Evolutionary conservation across 257 asterid species (phyloP).

Genomic region (Scutellaria barbata): DNA sequence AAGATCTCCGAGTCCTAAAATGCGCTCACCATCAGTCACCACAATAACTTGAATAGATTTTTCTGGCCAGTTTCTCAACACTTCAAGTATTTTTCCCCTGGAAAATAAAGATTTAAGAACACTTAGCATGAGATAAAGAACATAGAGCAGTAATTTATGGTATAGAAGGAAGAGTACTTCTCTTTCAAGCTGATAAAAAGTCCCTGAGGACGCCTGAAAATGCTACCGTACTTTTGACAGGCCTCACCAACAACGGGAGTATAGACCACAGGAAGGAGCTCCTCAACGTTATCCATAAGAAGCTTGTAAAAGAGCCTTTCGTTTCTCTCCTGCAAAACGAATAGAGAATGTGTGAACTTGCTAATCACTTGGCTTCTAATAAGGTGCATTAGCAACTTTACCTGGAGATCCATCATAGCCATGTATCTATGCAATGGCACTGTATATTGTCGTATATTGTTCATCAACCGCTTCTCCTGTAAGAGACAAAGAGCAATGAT

Average conservation of each 20-base stretch:
- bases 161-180: constrained; percentile 49
- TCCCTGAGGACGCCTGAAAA: constrained; percentile 94
- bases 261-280: constrained; percentile 85
- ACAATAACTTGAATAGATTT: constrained; percentile 89
- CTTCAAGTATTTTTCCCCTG: constrained; percentile 90
- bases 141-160: not conserved
- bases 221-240: constrained; percentile 93
- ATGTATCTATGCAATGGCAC: constrained; percentile 87
- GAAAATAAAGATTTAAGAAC: not conserved
- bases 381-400: constrained; percentile 32
- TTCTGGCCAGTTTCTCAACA: constrained; percentile 93
- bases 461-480: constrained; percentile 78
- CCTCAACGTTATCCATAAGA: constrained; percentile 89
- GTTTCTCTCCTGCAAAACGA: constrained; percentile 69
- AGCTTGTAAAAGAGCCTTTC: constrained; percentile 93
- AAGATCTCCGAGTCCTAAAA: constrained; percentile 95
- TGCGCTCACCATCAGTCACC: constrained; percentile 96
- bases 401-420: constrained; percentile 99
- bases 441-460: constrained; percentile 67
- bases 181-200: constrained; percentile 88
- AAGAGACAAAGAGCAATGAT: constrained; percentile 1
- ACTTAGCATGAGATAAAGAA: constrained; percentile 18
- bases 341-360: not conserved
- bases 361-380: not conserved
- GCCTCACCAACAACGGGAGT: constrained; percentile 98